Evolutionary conservation across 805 yeast species (phyloP).

Genomic region (Starmera caribaea): DNA sequence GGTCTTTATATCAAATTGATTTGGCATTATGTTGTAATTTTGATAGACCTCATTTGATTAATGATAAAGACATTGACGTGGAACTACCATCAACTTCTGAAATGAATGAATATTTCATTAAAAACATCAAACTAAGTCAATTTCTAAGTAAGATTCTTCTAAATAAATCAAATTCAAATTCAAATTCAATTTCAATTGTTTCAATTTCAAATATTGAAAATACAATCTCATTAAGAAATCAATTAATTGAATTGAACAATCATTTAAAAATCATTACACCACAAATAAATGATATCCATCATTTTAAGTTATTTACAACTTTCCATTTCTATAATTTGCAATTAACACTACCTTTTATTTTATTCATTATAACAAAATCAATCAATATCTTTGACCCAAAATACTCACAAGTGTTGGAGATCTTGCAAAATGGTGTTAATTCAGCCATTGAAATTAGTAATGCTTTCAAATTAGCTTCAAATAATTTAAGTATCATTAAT

Average conservation of each 20-base stretch:
- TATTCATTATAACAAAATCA: slow-evolving; percentile 26
- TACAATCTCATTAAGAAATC: slow-evolving; percentile 26
- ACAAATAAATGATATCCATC: slow-evolving; percentile 23
- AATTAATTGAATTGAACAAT: slow-evolving; percentile 25
- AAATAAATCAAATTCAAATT: slow-evolving; percentile 22
- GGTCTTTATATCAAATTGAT: slow-evolving; percentile 36
- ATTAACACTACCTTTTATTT: slow-evolving; percentile 32
- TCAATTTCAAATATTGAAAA: slow-evolving; percentile 25
- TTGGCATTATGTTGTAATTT: slow-evolving; percentile 31
- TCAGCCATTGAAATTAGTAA: slow-evolving; percentile 31
- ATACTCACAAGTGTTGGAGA: slow-evolving; percentile 29
- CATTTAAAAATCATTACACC: slow-evolving; percentile 22
- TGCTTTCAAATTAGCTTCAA: slow-evolving; percentile 23
- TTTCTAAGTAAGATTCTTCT: slow-evolving; percentile 31
- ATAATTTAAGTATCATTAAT: slow-evolving; percentile 5
- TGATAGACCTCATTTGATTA: slow-evolving; percentile 36
- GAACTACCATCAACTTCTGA: slow-evolving; percentile 27
- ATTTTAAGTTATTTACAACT: slow-evolving; percentile 30
- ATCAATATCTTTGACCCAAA: slow-evolving; percentile 5
- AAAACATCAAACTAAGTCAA: slow-evolving; percentile 26
- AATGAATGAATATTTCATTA: slow-evolving; percentile 21
- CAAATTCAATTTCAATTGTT: slow-evolving; percentile 29
- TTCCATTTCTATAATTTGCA: slow-evolving; percentile 32
- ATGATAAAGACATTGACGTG: slow-evolving; percentile 34
- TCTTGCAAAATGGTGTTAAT: slow-evolving; percentile 30